A percentile compares a stretch with the other conserved stretches of the same genome.
phyloP scores from a whole-genome alignment of 75 land plant species.

The Sequoia sempervirens region DNA sequence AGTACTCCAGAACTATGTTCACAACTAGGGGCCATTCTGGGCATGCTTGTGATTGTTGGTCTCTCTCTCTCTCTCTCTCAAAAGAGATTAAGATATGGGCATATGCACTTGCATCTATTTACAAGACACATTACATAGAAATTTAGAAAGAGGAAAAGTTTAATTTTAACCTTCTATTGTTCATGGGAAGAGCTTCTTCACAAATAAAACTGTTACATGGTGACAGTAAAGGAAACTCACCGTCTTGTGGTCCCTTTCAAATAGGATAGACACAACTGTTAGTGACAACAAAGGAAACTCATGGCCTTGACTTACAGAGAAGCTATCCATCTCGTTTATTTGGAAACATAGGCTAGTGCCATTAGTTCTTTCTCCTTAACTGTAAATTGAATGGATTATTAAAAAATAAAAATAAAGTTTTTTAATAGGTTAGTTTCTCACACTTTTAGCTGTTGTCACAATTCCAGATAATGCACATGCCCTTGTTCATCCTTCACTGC shows the following conservation, averaged over 20 bases:
- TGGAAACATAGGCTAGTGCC: conserved; percentile 12
- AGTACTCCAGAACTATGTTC: conserved; percentile 59
- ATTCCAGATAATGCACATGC: not conserved
- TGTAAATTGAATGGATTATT: not conserved
- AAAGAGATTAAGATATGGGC: not conserved
- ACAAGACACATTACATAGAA: not conserved
- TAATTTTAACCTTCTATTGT: not conserved
- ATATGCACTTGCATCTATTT: not conserved
- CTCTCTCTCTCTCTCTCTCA: conserved; percentile 17
- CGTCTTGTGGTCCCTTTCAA: not conserved
- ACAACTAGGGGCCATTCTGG: conserved; percentile 90
- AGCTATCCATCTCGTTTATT: not conserved
- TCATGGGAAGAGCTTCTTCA: not conserved
- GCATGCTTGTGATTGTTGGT: conserved; percentile 94
- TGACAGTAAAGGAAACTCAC: not conserved
- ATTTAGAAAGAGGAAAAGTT: not conserved
- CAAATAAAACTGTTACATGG: not conserved
- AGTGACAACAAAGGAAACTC: too few species aligned
- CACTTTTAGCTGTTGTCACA: not conserved
- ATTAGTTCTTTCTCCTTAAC: not conserved
- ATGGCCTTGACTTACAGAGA: not conserved
- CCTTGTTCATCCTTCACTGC: too few species aligned
- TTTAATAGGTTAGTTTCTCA: not conserved
- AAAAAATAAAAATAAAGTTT: not conserved
- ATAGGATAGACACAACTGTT: too few species aligned